Conservation (phyloP, 805 yeast genomes). For the Yueomyces sp. region DNA sequence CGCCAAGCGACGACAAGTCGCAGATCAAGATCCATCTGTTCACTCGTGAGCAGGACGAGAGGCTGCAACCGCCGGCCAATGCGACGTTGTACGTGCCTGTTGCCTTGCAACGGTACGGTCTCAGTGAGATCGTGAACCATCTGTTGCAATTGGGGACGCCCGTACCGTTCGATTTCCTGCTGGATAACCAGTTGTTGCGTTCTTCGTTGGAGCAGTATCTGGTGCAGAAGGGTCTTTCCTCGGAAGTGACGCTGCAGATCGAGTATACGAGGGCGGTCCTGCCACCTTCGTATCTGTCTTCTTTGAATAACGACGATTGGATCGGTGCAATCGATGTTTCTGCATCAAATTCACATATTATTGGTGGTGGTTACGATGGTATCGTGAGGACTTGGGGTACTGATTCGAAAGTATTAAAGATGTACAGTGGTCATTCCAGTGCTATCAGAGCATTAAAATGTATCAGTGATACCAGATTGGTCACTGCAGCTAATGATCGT, state of each 20-base stretch:
- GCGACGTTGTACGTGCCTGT: constrained; percentile 81
- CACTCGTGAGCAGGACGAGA: constrained; percentile 72
- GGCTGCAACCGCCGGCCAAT: constrained; percentile 43
- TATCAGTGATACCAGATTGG: constrained; percentile 60
- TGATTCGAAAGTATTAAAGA: constrained; percentile 60
- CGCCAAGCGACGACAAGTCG: constrained; percentile 26
- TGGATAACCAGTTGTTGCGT: constrained; percentile 72
- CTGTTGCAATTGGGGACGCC: constrained; percentile 47
- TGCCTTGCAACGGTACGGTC: constrained; percentile 73
- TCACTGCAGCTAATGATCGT: constrained; percentile 82
- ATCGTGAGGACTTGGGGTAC: constrained; percentile 78
- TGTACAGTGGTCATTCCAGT: constrained; percentile 78
- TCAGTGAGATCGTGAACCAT: constrained; percentile 92
- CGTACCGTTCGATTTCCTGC: constrained; percentile 84
- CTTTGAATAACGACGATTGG: constrained; percentile 93
- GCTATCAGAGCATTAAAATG: constrained; percentile 76
- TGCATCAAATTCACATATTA: constrained; percentile 33
- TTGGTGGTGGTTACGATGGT: constrained; percentile 91
- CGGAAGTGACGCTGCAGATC: constrained; percentile 63
- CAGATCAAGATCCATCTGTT: constrained; percentile 73
- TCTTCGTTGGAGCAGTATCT: constrained; percentile 72
- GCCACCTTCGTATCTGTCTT: constrained; percentile 86
- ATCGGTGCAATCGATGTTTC: constrained; percentile 50
- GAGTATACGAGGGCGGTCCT: constrained; percentile 88
- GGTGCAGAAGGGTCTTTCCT: constrained; percentile 60